Evolutionary conservation across 495 filamentous ascomycete genomes (phyloP).

Genomic region (Aspergillus sclerotioniger): DNA sequence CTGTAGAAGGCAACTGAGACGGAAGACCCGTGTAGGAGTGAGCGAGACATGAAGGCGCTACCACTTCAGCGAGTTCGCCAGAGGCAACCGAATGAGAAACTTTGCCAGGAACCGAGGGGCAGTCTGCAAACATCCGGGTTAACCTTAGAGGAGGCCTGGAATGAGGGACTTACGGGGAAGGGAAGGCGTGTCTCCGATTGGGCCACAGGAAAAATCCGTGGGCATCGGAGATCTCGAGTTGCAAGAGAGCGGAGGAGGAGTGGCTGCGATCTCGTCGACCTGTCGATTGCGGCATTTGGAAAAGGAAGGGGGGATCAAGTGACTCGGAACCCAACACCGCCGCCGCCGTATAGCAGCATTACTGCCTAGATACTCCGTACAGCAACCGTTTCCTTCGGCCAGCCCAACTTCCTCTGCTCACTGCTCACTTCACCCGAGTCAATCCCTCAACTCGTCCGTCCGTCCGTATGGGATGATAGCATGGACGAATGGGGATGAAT

Average conservation of each 20-base stretch:
- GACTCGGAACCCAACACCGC: neutral
- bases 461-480: too few species aligned
- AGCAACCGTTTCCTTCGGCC: neutral
- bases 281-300: neutral
- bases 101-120: neutral
- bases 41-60: neutral
- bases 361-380: neutral
- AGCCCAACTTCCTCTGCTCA: too few species aligned
- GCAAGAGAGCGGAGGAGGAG: neutral
- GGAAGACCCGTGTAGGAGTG: neutral
- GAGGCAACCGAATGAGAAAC: neutral
- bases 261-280: neutral
- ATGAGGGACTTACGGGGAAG: neutral
- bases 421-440: too few species aligned
- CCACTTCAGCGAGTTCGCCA: neutral
- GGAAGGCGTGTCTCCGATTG: neutral
- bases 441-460: too few species aligned
- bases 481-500: too few species aligned
- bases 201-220: neutral
- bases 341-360: neutral
- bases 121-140: neutral
- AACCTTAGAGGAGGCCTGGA: neutral
- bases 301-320: constrained; percentile 4
- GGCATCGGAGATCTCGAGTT: neutral
- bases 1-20: constrained; percentile 3